Conservation (phyloP, 768 basidiomycete genomes). For the Hirschioporus abietinus region DNA sequence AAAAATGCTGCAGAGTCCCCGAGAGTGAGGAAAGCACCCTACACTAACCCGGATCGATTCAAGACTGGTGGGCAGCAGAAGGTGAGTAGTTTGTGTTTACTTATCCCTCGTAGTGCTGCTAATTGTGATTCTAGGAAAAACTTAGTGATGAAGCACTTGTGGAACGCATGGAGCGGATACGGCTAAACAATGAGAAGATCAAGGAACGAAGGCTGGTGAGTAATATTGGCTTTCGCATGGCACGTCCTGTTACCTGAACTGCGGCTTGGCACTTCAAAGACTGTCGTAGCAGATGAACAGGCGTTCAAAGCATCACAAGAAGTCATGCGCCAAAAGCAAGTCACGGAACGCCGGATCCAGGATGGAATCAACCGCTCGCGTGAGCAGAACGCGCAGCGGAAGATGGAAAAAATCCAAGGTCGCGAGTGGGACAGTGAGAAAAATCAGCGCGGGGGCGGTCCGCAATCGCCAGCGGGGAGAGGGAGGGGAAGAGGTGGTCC, state of each 20-base stretch:
- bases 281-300: constrained; percentile 76
- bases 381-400: constrained; percentile 73
- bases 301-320: constrained; percentile 71
- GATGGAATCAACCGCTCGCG: constrained; percentile 63
- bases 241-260: too few relatives aligned
- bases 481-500: neutral
- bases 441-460: constrained; percentile 8
- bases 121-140: constrained; percentile 49
- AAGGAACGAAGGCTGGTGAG: constrained; percentile 61
- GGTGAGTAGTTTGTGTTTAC: constrained; percentile 34
- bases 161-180: constrained; percentile 64
- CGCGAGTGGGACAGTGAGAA: constrained; percentile 88
- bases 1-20: constrained; percentile 2
- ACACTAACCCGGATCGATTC: constrained; percentile 79
- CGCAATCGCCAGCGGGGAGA: neutral
- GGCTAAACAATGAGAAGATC: constrained; percentile 72
- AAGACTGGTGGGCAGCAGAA: constrained; percentile 74
- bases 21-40: constrained; percentile 62
- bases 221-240: constrained; percentile 7
- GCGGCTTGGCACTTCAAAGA: constrained; percentile 32
- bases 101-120: constrained; percentile 6
- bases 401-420: constrained; percentile 72
- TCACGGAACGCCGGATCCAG: constrained; percentile 59
- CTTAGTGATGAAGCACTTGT: constrained; percentile 60
- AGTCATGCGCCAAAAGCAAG: constrained; percentile 52